Percentiles rank a stretch among this genome's conserved stretches.
These are phyloP conservation scores for Heritiera fomes DNA, from an alignment of 345 rosid genomes.

Conservation along the genomic window DNA sequence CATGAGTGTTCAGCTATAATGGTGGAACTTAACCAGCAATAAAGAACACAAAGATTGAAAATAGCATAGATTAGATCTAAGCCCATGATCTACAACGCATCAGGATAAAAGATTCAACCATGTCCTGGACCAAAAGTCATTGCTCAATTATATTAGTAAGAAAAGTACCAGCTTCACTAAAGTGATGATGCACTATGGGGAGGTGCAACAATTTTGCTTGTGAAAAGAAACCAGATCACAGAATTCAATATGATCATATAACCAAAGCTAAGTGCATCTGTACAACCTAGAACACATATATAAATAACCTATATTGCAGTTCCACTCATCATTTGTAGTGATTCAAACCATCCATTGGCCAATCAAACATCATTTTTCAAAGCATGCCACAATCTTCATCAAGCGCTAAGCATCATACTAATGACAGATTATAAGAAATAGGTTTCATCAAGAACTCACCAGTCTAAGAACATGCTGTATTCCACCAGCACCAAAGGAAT, in stretches of 20 bases:
- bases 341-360: slow-evolving; percentile 16
- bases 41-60: not conserved
- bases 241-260: not conserved
- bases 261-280: not conserved
- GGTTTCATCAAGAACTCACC: slow-evolving; percentile 41
- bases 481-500: slow-evolving; percentile 80
- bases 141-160: not conserved
- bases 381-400: not conserved
- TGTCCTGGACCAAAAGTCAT: not conserved
- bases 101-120: not conserved
- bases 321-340: not conserved
- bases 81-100: not conserved
- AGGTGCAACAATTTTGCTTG: not conserved
- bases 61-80: not conserved
- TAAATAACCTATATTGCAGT: not conserved
- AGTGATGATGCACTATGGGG: not conserved
- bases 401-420: not conserved
- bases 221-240: not conserved
- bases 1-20: not conserved
- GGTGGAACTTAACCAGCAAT: slow-evolving; percentile 1
- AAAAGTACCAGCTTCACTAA: not conserved
- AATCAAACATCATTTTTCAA: slow-evolving; percentile 14
- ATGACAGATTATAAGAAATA: not conserved
- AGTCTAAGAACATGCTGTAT: slow-evolving; percentile 52
- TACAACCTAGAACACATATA: not conserved